Conservation (phyloP, 2,329 filamentous ascomycete species). For the Cladophialophora yegresii region DNA sequence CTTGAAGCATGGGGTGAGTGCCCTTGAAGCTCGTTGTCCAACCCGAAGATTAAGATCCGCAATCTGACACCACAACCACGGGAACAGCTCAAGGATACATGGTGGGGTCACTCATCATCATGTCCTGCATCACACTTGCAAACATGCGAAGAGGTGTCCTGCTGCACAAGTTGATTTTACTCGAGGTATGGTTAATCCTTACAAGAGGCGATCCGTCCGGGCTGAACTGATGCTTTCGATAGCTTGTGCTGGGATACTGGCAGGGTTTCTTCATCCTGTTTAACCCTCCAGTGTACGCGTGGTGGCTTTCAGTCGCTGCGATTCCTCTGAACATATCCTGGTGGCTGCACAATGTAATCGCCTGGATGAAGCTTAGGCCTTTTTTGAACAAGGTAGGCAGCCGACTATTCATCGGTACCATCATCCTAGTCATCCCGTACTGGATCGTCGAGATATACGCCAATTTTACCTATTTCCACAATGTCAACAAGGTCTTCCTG, state of each 20-base stretch:
- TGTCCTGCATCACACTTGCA: slow-evolving; percentile 47
- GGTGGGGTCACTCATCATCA: slow-evolving; percentile 49
- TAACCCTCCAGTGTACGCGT: slow-evolving; percentile 55
- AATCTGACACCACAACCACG: slow-evolving; percentile 4
- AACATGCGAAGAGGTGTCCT: slow-evolving; percentile 49
- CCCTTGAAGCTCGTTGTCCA: background rate
- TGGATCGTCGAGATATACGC: slow-evolving; percentile 63
- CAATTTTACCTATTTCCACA: slow-evolving; percentile 62
- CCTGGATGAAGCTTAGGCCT: slow-evolving; percentile 63
- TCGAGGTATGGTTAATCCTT: slow-evolving; percentile 42
- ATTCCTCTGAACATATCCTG: slow-evolving; percentile 60
- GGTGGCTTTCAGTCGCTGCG: slow-evolving; percentile 60
- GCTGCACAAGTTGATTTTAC: slow-evolving; percentile 49
- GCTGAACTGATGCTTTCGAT: background rate
- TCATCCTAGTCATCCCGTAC: slow-evolving; percentile 60
- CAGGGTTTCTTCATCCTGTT: slow-evolving; percentile 60
- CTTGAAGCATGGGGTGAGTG: slow-evolving; percentile 44
- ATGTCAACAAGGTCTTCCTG: slow-evolving; percentile 50
- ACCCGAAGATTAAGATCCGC: background rate
- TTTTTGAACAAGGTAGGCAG: slow-evolving; percentile 53
- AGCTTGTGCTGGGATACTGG: slow-evolving; percentile 55
- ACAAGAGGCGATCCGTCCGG: too few species aligned
- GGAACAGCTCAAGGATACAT: slow-evolving; percentile 43
- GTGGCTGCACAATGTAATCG: slow-evolving; percentile 62
- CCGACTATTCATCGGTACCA: slow-evolving; percentile 56